Percentiles rank a stretch among this genome's conserved stretches.
Conservation (phyloP, 305 asterid genomes). For the Stenogyne calaminthoides region DNA sequence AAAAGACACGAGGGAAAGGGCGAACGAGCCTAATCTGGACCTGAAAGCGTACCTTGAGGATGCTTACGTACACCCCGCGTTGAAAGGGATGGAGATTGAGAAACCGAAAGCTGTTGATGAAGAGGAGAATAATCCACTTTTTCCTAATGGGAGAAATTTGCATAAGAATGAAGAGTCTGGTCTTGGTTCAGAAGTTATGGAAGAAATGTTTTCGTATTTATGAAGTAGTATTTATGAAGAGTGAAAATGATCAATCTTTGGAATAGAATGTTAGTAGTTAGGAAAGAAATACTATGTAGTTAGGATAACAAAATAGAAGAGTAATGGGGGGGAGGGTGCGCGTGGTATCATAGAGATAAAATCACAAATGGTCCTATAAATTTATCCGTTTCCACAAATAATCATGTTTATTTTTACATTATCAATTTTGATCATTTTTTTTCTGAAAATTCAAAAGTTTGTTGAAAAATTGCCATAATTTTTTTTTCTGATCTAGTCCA, state of each 20-base stretch:
- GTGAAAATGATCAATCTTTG: background rate
- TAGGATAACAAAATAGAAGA: background rate
- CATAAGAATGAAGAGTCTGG: slow-evolving; percentile 37
- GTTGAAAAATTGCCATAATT: no score
- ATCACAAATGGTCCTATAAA: no score
- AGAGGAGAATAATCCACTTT: slow-evolving; percentile 66
- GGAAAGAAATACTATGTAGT: no score
- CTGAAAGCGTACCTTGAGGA: slow-evolving; percentile 67
- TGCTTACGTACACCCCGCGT: slow-evolving; percentile 80
- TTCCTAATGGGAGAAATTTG: slow-evolving; percentile 60
- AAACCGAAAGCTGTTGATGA: slow-evolving; percentile 47
- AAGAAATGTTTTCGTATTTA: slow-evolving; percentile 10
- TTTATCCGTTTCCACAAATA: no score
- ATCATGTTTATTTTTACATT: no score
- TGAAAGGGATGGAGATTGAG: slow-evolving; percentile 51
- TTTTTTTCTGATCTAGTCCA: no score
- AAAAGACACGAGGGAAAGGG: slow-evolving; percentile 75
- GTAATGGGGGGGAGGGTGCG: background rate
- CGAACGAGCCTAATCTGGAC: slow-evolving; percentile 66
- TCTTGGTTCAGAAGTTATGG: slow-evolving; percentile 25
- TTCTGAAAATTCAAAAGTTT: no score
- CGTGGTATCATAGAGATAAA: no score
- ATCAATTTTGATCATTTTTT: no score
- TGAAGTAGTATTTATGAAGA: background rate
- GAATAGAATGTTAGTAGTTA: background rate